These are phyloP conservation scores for Codiaeum variegatum DNA, from an alignment of 441 rosid species.

Conservation along the genomic window DNA sequence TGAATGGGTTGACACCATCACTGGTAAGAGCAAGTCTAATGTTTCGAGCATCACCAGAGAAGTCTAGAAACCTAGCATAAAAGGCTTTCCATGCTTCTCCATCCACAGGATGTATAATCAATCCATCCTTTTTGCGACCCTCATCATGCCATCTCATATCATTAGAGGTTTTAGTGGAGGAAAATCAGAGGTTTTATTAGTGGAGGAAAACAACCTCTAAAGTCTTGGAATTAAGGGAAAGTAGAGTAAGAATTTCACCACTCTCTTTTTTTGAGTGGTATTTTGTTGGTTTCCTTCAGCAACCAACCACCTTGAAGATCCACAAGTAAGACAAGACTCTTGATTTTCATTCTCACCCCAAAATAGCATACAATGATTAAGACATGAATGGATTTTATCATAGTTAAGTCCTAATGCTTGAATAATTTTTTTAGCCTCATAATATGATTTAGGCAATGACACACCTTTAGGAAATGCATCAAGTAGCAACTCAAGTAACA, in stretches of 20 bases:
- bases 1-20: background rate
- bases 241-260: background rate
- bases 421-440: background rate
- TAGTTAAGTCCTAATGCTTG: background rate
- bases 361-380: too few species aligned
- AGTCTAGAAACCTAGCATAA: background rate
- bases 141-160: background rate
- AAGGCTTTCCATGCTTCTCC: conserved; percentile 4
- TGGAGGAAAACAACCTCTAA: background rate
- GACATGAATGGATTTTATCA: background rate
- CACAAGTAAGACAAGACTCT: background rate
- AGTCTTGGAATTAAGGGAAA: background rate
- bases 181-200: too few species aligned
- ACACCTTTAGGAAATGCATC: background rate
- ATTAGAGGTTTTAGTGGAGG: too few species aligned
- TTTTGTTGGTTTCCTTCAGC: background rate
- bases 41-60: background rate
- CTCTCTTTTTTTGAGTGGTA: background rate
- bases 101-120: background rate
- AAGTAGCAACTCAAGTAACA: background rate
- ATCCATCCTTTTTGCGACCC: background rate
- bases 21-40: too few species aligned
- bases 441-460: background rate
- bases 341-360: background rate
- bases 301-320: too few species aligned